Base-by-base conservation (phyloP, 257 asterid genomes). In the Primulina eburnea region DNA sequence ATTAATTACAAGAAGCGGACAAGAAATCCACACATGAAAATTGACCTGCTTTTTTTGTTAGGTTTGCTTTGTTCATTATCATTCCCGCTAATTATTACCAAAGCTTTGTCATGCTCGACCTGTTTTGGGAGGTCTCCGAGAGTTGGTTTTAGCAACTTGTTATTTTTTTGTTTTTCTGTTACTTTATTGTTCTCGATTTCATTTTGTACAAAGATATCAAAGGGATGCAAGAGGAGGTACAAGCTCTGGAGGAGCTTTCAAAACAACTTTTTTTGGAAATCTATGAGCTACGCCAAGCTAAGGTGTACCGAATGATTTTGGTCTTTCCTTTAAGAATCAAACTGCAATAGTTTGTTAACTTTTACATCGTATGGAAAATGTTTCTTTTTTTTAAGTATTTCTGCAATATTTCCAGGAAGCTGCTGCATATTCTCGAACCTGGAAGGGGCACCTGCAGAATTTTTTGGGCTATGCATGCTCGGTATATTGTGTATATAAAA, bases 391-490 rank as follows among this genome's bases (percentile, higher is more conserved):
- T 72, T 50, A 58, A 77, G 62, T 57, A 72, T 37, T 68, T 65
- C 53, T 76, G 74, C 71, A 64, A 71, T 73, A 57, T 70, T 76
- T 70, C 53, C 92, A 94, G 99, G 97, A 94, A 84, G 99, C 99
- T 81, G 99, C 99, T 71, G 93, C 97, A 26, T 94, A 89, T 85
- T 94, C 99, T 77, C 92, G 99, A 72, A 94, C 97, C 35, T 94
- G 99, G 99, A 94, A 79, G 89, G 99, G 99, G 68, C 99, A 94
- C 87, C 70, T 94, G 91, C 97, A 94, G 88, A 94, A 94, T 85
- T 87, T 94, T 52, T 83, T 94, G 86, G 99, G 99, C 71, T 94
- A 94, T 80, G 96, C 86, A 8, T 89, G 96, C 75, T 91, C 99
- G 53, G 81, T 83, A 60, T 94, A 94, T 84, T 94, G 99, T 83